Evolutionary conservation across 1,284 basidiomycete species (phyloP).

Genomic region (Puccinia triticina): DNA sequence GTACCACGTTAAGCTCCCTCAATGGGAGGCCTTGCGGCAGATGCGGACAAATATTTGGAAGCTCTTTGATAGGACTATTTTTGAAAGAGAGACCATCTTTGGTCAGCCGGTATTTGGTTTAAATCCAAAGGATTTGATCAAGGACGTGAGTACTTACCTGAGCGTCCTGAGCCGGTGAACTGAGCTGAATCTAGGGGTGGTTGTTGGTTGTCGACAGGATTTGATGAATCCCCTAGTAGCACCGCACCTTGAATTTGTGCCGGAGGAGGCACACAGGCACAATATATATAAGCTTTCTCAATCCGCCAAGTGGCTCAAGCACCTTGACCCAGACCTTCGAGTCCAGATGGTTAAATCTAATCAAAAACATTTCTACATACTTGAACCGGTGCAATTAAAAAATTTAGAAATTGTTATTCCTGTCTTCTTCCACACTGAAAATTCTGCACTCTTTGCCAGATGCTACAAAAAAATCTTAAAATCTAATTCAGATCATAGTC

Average conservation of each 20-base stretch:
- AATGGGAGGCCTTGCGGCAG: not conserved
- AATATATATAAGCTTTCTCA: constrained; percentile 16
- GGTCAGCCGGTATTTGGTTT: too few relatives aligned
- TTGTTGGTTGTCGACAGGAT: not conserved
- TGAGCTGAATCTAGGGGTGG: not conserved
- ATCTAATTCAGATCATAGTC: not conserved
- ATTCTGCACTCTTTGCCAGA: not conserved
- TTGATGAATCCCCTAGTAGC: not conserved
- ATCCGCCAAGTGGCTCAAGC: not conserved
- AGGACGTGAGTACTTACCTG: constrained; percentile 10
- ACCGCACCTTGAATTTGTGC: not conserved
- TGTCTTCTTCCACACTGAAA: not conserved
- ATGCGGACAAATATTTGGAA: not conserved
- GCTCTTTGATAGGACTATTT: not conserved
- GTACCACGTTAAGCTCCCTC: not conserved
- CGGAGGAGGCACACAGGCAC: not conserved
- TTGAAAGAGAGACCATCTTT: too few relatives aligned
- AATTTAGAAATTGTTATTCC: too few relatives aligned
- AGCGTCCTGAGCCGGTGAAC: too few relatives aligned
- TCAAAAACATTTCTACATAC: too few relatives aligned
- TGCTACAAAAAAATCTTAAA: not conserved
- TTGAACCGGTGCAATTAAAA: too few relatives aligned
- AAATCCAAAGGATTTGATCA: not conserved
- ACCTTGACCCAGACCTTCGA: not conserved
- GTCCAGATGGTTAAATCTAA: too few relatives aligned